Evolutionary conservation across 352 stramenopile species (phyloP).

Genomic region (Hyaloperonospora brassicae): DNA sequence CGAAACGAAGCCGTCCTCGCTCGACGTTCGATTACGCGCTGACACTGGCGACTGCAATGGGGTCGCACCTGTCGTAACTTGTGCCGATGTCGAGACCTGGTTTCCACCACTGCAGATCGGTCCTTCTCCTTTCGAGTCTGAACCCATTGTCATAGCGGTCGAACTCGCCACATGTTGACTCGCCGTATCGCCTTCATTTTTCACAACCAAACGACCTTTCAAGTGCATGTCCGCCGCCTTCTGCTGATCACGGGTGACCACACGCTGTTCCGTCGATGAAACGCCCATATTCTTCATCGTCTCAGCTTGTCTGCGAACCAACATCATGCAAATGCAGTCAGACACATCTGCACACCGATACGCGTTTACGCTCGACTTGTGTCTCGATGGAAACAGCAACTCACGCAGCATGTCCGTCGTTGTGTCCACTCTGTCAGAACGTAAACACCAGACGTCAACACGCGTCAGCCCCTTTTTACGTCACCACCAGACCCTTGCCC

Average conservation of each 20-base stretch:
- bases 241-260: constrained; percentile 2
- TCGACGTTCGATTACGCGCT: constrained; percentile 17
- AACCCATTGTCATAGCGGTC: not conserved
- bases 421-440: constrained; percentile 4
- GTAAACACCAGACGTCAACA: constrained; percentile 7
- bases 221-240: constrained; percentile 1
- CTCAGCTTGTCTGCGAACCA: constrained; percentile 17
- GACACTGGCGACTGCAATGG: constrained; percentile 20
- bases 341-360: constrained; percentile 5
- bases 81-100: not conserved
- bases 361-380: not conserved
- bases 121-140: constrained; percentile 1
- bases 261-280: constrained; percentile 16
- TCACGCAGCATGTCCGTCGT: constrained; percentile 12
- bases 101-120: constrained; percentile 1
- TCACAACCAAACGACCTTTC: not conserved
- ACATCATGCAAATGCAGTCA: constrained; percentile 2
- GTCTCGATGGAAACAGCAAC: constrained; percentile 1
- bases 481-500: not conserved
- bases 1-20: constrained; percentile 16
- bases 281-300: constrained; percentile 29
- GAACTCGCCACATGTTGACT: not conserved
- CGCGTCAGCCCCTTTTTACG: not conserved
- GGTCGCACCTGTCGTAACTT: constrained; percentile 11
- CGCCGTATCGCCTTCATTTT: not conserved